Base-by-base conservation (phyloP, 2,329 filamentous ascomycete genomes). In the Aspergillus oerlinghausenensis region DNA sequence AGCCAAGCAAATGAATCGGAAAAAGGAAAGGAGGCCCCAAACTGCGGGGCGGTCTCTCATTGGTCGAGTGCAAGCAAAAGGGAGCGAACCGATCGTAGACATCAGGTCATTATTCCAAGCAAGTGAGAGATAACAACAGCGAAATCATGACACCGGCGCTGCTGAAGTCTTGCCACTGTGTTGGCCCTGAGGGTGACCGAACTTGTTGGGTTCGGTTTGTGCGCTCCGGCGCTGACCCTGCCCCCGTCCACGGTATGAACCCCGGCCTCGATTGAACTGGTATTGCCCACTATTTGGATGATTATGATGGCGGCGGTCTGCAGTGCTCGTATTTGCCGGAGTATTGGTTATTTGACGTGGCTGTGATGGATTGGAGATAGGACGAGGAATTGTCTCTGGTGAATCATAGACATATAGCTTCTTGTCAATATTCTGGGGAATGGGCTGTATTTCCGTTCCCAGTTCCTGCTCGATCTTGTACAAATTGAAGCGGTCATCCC, bases 401-500 rank as follows among this genome's bases (percentile, higher is more conserved):
- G 92, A 90, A 61, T 99, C 95, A 74, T 99, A 99, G 52, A 99
- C 94, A 73, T 99, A 99, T 40, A 99, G 86, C 62, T 89, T 95
- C 84, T 97, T 97, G 80, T 99, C 94, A 63, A 99, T 99, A 65
- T 86, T 88, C 52, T 86, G 83, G 19, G 94, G 94, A 68, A 99
- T 99, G n/a, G 94, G 88, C 71, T 94, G 90, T 60, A 99, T 99
- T 77, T 99, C 94, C 6, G 94, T 99, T 52, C 94, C 94, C 43
- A 99, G 82, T 70, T 99, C 94, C 67, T 95, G 89, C 76, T 99
- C 94, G 66, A 99, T 99, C 74, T 95, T 95, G 81, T 99, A 99
- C 21, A 99, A 83, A 75, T 97, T 99, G 83, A 96, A 97, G 28
- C 94, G 87, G 74, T 99, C 94, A 56, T 99, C 94, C 94, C 94